A percentile compares a stretch with the other conserved stretches of the same genome.
Conservation (phyloP, 495 filamentous ascomycete genomes). For the Penicillium chermesinum region DNA sequence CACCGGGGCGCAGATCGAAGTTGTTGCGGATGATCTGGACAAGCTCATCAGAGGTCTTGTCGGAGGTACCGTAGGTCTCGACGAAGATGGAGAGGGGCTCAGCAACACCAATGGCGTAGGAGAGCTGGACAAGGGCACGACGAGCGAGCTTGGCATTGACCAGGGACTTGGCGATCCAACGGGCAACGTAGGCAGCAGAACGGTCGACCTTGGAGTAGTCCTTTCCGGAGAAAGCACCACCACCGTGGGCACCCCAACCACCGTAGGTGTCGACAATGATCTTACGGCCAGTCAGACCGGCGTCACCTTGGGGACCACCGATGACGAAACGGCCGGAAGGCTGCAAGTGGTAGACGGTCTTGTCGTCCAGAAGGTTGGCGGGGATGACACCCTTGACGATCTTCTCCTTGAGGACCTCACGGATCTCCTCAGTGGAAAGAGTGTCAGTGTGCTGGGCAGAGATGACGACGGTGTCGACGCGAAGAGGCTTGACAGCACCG, state of each 20-base stretch:
- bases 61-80: slow-evolving; percentile 59
- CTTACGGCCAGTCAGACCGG: slow-evolving; percentile 97
- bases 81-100: slow-evolving; percentile 89
- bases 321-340: slow-evolving; percentile 98
- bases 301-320: slow-evolving; percentile 97
- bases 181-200: slow-evolving; percentile 92
- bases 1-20: slow-evolving; percentile 95
- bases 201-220: slow-evolving; percentile 99
- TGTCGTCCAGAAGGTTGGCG: slow-evolving; percentile 82
- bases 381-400: slow-evolving; percentile 93
- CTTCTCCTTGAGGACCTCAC: slow-evolving; percentile 95
- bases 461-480: slow-evolving; percentile 95
- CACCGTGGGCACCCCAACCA: slow-evolving; percentile 99
- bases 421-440: slow-evolving; percentile 87
- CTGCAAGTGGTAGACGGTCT: slow-evolving; percentile 95
- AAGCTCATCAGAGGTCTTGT: slow-evolving; percentile 80
- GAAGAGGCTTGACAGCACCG: slow-evolving; percentile 84
- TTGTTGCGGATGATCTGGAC: slow-evolving; percentile 90
- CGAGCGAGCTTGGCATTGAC: slow-evolving; percentile 83
- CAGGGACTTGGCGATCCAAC: slow-evolving; percentile 98
- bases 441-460: slow-evolving; percentile 88
- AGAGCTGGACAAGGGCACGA: slow-evolving; percentile 92
- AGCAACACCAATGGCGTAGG: slow-evolving; percentile 97
- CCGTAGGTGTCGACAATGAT: slow-evolving; percentile 99
- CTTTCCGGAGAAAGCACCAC: slow-evolving; percentile 99